These are phyloP conservation scores for Trichophyton rubrum DNA, from an alignment of 2,329 filamentous ascomycete genomes.

Conservation along the genomic window DNA sequence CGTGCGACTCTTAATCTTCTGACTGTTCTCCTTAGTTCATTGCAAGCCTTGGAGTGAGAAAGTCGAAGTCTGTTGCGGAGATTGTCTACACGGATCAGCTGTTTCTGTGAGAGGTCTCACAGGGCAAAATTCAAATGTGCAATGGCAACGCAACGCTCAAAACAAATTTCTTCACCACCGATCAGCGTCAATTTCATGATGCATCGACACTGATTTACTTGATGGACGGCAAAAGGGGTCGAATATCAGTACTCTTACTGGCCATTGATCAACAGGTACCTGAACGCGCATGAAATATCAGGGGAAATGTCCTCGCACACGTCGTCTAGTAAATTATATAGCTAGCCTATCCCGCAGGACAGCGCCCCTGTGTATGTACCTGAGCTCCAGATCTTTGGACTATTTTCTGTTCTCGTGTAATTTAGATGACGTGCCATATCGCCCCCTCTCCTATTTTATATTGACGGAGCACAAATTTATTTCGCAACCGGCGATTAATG, in stretches of 20 bases:
- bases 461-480: background rate
- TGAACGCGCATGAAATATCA: no score
- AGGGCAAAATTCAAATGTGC: background rate
- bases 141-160: background rate
- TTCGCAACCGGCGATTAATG: background rate
- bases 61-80: background rate
- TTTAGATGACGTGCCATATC: background rate
- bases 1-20: background rate
- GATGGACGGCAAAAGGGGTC: background rate
- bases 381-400: background rate
- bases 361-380: background rate
- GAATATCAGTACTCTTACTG: background rate
- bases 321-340: no score
- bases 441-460: background rate
- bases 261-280: background rate
- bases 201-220: background rate
- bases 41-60: background rate
- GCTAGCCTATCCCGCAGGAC: background rate
- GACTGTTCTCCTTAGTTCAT: background rate
- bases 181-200: background rate
- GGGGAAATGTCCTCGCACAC: no score
- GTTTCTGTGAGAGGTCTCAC: conserved; percentile 1
- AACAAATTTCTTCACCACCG: background rate
- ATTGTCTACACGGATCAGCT: background rate
- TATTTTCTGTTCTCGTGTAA: background rate